phyloP scores from a whole-genome alignment of 1,139 yeast genomes.

The Spathaspora sp. region DNA sequence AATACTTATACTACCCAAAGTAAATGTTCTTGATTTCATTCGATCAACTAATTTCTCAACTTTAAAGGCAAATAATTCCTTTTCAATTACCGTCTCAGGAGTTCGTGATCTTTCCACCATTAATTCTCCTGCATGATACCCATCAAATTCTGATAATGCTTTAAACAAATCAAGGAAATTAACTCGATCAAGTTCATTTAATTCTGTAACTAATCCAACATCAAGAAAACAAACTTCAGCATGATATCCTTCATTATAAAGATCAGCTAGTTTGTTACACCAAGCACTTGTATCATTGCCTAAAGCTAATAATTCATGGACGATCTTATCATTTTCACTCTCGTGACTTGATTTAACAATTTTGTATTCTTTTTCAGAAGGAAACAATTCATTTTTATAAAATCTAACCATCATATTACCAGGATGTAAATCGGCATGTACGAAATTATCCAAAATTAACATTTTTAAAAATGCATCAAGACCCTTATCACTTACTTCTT shows the following conservation, averaged over 20 bases:
- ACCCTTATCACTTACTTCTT: constrained; percentile 81
- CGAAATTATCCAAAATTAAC: constrained; percentile 89
- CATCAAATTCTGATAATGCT: constrained; percentile 89
- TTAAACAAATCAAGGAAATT: constrained; percentile 89
- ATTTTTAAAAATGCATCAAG: constrained; percentile 89
- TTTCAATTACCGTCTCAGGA: constrained; percentile 85
- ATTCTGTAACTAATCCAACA: constrained; percentile 89
- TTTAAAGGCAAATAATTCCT: constrained; percentile 81
- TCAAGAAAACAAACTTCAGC: constrained; percentile 92
- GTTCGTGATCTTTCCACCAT: constrained; percentile 94
- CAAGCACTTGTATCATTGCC: constrained; percentile 46
- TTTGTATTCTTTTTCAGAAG: constrained; percentile 47
- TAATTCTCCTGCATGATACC: constrained; percentile 89
- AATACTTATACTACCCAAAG: constrained; percentile 86
- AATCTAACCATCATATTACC: constrained; percentile 89
- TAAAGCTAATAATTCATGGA: constrained; percentile 43
- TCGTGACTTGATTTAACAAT: constrained; percentile 46
- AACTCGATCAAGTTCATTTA: constrained; percentile 70
- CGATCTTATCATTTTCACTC: constrained; percentile 48
- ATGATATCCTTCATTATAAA: constrained; percentile 64
- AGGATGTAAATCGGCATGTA: constrained; percentile 95
- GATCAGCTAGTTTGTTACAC: constrained; percentile 45
- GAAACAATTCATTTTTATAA: constrained; percentile 50
- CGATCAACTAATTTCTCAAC: constrained; percentile 80
- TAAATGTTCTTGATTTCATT: constrained; percentile 85